These are phyloP conservation scores for Pyricularia grisea DNA, from an alignment of 2,329 filamentous ascomycete genomes.

Conservation along the genomic window DNA sequence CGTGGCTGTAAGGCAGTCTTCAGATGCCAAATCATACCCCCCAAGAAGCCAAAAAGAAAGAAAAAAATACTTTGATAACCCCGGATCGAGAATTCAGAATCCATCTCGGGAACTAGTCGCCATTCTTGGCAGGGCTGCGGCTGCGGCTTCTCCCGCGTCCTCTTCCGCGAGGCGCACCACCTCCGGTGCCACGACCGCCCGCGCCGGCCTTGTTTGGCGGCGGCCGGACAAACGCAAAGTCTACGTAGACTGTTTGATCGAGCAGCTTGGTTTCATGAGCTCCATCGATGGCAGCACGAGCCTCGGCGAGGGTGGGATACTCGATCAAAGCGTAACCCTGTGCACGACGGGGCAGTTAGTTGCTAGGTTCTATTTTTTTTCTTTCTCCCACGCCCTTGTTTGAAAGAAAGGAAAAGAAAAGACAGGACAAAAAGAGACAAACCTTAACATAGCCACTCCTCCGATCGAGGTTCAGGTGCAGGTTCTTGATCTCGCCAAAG, in stretches of 20 bases:
- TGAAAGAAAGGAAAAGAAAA: neutral
- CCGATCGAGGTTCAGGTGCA: constrained; percentile 75
- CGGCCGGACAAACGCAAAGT: constrained; percentile 78
- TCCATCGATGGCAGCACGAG: constrained; percentile 71
- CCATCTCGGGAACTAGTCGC: neutral
- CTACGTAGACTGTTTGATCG: constrained; percentile 71
- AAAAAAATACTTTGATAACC: neutral
- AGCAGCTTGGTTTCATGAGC: constrained; percentile 70
- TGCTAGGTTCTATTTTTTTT: constrained; percentile 2
- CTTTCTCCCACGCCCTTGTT: neutral
- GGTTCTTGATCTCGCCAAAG: constrained; percentile 78
- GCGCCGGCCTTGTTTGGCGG: constrained; percentile 49
- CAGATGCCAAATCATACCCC: neutral
- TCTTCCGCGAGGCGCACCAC: constrained; percentile 26
- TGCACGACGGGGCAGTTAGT: neutral
- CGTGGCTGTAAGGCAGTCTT: neutral
- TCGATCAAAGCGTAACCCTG: constrained; percentile 82
- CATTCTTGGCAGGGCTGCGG: constrained; percentile 29
- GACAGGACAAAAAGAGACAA: constrained; percentile 9
- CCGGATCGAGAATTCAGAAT: neutral
- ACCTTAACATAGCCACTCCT: constrained; percentile 84
- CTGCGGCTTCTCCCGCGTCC: constrained; percentile 34
- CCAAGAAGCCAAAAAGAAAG: too few relatives aligned
- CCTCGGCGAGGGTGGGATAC: constrained; percentile 70
- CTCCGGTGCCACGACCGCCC: constrained; percentile 23